Conservation (phyloP, 345 rosid species). For the Syzygium aromaticum region DNA sequence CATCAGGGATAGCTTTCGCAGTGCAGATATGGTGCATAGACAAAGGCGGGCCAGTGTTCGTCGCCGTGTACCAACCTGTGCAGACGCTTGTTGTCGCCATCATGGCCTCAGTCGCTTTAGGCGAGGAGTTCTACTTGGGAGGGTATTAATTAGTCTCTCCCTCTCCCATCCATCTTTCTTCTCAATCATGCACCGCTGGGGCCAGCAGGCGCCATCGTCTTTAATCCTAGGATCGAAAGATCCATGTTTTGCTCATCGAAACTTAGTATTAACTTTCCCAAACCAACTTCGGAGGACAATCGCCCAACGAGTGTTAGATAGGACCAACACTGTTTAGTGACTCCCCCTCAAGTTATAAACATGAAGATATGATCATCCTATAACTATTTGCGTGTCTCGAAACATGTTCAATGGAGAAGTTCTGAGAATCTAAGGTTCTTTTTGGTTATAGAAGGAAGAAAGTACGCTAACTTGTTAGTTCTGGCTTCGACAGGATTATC, state of each 20-base stretch:
- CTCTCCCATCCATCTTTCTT: background rate
- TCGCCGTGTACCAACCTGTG: conserved; percentile 96
- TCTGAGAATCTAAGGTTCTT: background rate
- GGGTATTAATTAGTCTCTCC: conserved; percentile 40
- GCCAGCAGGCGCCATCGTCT: background rate
- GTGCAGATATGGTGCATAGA: conserved; percentile 99
- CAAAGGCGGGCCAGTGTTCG: conserved; percentile 99
- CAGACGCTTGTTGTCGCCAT: conserved; percentile 96
- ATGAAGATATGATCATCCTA: background rate
- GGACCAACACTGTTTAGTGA: background rate
- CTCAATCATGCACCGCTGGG: background rate
- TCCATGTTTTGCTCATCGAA: background rate
- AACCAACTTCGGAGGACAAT: background rate
- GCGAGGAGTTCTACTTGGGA: conserved; percentile 90
- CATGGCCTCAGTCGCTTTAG: conserved; percentile 84
- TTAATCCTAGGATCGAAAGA: background rate
- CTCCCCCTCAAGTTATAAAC: background rate
- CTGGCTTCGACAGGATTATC: conserved; percentile 44
- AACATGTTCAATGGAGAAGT: background rate
- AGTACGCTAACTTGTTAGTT: background rate
- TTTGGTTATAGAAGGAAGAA: background rate
- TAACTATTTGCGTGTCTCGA: background rate
- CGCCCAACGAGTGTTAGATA: background rate
- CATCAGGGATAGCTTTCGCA: conserved; percentile 96
- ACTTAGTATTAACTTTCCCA: background rate